Evolutionary conservation across 1,284 basidiomycete species (phyloP), one percentile per base, ranked within the genome.

Genomic region (Ceratobasidium sp.): DNA sequence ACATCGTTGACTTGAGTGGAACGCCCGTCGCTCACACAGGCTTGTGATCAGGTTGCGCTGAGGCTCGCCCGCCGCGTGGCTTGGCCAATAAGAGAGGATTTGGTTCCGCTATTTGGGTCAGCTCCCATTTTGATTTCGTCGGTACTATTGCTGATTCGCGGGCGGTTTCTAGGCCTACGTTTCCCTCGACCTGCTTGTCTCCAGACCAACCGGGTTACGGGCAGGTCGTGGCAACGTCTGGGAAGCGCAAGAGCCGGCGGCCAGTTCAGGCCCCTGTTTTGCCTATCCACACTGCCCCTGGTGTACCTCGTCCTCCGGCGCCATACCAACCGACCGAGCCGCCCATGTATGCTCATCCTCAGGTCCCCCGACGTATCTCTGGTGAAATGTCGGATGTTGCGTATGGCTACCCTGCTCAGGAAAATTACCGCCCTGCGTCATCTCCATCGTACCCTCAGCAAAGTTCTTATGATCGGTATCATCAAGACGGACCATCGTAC

Each of bases 1-100:
- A 33, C 4, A 7, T 33, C 36, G 8, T 78, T 16, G 51, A 69
- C 42, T 28, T 16, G 30, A 14, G 3, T 9, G 8, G 42, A 44
- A 48, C 36, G 16, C 30, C 18, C 14, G 30, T n/a, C 23, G 33
- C 54, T 56, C 54, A 36, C 18, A 44, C 16, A 30, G 33, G 40
- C 58, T 58, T 42, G 36, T 51, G 21, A 5, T 16, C 21, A 91
- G 87, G 87, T 90, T 72, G 91, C 91, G 12, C 83, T 92, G 69
- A 85, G 87, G 73, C 81, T 93, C 49, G 88, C 92, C 74, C 86
- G 91, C 78, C 92, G 92, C 76, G 91, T 94, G 42, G 92, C 92
- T n/a, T 94, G 90, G 90, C 83, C 88, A n/a, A 92, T 94, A 77
- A 88, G 92, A 60, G 87, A 92, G 70, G 92, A 94, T 77, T 84